phyloP scores from a whole-genome alignment of 2,329 filamentous ascomycete species.

The Daldinia eschscholtzii region DNA sequence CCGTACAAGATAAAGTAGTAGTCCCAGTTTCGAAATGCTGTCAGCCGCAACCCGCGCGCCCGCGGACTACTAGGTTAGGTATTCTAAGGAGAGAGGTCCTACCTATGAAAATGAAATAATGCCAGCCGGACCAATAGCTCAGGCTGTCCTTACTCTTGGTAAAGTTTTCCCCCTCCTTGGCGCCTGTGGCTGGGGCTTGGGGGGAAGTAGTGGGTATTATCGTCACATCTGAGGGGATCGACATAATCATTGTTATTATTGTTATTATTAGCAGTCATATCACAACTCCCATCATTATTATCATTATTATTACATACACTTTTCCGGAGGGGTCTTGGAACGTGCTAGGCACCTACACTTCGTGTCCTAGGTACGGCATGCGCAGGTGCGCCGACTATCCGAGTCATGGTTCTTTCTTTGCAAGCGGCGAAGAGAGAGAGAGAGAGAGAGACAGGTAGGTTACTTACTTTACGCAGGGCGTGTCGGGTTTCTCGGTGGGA shows the following conservation, averaged over 20 bases:
- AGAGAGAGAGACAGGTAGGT: not conserved
- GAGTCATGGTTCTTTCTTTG: not conserved
- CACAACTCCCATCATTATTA: not conserved
- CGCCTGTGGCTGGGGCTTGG: not conserved
- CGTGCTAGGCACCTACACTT: not conserved
- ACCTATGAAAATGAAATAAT: not conserved
- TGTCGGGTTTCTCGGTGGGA: not conserved
- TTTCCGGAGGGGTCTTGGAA: not conserved
- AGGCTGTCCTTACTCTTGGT: not conserved
- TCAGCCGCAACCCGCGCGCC: slow-evolving; percentile 22
- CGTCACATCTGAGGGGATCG: not conserved
- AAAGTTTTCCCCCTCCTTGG: not conserved
- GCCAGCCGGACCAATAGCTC: not conserved
- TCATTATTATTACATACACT: too few species aligned
- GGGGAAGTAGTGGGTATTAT: not conserved
- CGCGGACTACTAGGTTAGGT: slow-evolving; percentile 7
- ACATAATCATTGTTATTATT: not conserved
- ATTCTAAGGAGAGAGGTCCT: slow-evolving; percentile 2
- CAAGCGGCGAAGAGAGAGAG: not conserved
- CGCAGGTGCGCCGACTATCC: not conserved
- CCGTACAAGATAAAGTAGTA: slow-evolving; percentile 3
- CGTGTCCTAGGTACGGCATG: not conserved
- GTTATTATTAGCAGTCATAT: not conserved
- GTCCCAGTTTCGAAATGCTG: slow-evolving; percentile 11
- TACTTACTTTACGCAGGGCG: too few species aligned